These are phyloP conservation scores for Lipomyces chichibuensis DNA, from an alignment of 805 yeast genomes.

Conservation along the genomic window DNA sequence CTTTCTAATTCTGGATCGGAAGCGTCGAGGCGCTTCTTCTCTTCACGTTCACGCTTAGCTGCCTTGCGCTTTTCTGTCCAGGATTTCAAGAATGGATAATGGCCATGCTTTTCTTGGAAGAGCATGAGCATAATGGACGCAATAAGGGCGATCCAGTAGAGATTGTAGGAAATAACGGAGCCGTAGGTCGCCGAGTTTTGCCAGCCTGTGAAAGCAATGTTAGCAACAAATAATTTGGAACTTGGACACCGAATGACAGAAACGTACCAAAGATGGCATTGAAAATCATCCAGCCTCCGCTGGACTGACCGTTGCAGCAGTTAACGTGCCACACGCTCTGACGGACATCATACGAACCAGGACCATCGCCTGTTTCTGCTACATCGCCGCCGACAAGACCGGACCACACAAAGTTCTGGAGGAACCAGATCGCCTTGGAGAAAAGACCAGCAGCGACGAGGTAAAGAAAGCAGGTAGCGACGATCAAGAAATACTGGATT, in stretches of 20 bases:
- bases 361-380: constrained; percentile 88
- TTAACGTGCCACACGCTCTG: constrained; percentile 92
- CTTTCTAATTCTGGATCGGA: not conserved
- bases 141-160: constrained; percentile 80
- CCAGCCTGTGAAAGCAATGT: constrained; percentile 53
- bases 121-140: constrained; percentile 61
- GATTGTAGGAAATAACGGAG: constrained; percentile 82
- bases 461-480: constrained; percentile 86
- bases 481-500: constrained; percentile 82
- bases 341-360: constrained; percentile 86
- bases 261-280: constrained; percentile 76
- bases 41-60: constrained; percentile 9
- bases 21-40: not conserved
- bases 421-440: constrained; percentile 91
- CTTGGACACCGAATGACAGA: not conserved
- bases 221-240: not conserved
- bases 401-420: constrained; percentile 70
- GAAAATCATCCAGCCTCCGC: constrained; percentile 96
- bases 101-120: constrained; percentile 79
- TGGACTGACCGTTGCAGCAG: constrained; percentile 92
- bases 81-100: constrained; percentile 27
- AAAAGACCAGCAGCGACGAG: constrained; percentile 90
- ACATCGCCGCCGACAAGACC: constrained; percentile 89
- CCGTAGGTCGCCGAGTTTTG: constrained; percentile 95
- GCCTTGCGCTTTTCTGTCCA: constrained; percentile 21